Base-by-base conservation (phyloP, 805 yeast genomes). In the Sporopachydermia lactativora region DNA sequence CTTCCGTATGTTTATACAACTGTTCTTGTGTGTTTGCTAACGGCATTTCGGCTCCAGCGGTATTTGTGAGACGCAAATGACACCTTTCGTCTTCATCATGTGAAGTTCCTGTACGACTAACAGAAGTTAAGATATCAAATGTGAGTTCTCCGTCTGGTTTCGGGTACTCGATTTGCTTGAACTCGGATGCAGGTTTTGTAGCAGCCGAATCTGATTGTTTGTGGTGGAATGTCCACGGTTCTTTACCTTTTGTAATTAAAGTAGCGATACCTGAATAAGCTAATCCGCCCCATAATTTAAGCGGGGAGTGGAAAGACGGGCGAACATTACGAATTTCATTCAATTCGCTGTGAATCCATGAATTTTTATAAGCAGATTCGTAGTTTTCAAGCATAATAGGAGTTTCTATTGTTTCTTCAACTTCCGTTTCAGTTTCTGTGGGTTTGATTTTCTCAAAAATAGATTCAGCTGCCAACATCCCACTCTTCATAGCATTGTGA, bases 401-500 rank as follows among this genome's bases (percentile, higher is more conserved):
- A 13, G 54, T 42, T 47, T 59, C 68, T 24, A 61, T 64, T 19
- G 62, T 65, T 39, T 64, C 67, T 17, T 62, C 58, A n/a, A 62
- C 63, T 38, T 59, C 61, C 17, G 62, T 52, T 41, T 61, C 62
- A 15, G 18, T 19, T 36, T 38, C 42, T 1, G 46, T 34, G 59
- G n/a, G 18, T 2, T 72, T 65, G 39, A 81, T 61, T 5, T 63
- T 69, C 38, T 67, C 64, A 52, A 66, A 85, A 35, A 86, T 81
- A 16, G 71, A 57, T 52, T 92, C 96, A 2, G 97, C 98, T 2
- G 98, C 98, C 18, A 92, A 60, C 71, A 92, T 78, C 19, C 97
- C 98, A 5, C 92, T 71, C 60, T 92, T 92, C 76, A 92, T 84
- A 1, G 99, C 97, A 1, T 96, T 89, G 58, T 92, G 99, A 0